A percentile compares a stretch with the other conserved stretches of the same genome.
phyloP scores from a whole-genome alignment of 2,329 filamentous ascomycete species.

The Microcera coccophila region DNA sequence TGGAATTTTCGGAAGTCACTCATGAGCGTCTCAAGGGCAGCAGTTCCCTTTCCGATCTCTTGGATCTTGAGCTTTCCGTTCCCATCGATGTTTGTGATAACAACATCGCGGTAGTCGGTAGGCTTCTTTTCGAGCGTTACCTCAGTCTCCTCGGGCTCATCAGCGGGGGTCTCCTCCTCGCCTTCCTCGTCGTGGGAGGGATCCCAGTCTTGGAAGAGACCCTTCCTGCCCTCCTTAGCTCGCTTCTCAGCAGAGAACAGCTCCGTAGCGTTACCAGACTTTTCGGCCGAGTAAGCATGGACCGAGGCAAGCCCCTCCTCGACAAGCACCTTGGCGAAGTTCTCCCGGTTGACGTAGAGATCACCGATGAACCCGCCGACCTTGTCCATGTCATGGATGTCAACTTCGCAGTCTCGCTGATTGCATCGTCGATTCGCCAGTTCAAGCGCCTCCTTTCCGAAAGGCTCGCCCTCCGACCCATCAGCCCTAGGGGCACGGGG shows the following conservation, averaged over 20 bases:
- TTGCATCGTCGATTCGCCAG: slow-evolving; percentile 83
- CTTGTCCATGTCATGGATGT: slow-evolving; percentile 93
- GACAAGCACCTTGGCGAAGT: slow-evolving; percentile 86
- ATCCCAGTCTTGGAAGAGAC: slow-evolving; percentile 91
- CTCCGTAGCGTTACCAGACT: slow-evolving; percentile 83
- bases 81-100: slow-evolving; percentile 84
- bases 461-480: slow-evolving; percentile 80
- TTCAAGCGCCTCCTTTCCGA: slow-evolving; percentile 90
- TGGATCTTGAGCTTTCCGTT: slow-evolving; percentile 86
- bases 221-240: slow-evolving; percentile 85
- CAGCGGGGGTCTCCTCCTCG: slow-evolving; percentile 50
- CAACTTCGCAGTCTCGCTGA: slow-evolving; percentile 94
- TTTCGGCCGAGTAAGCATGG: slow-evolving; percentile 92
- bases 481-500: slow-evolving; percentile 77
- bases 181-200: slow-evolving; percentile 75
- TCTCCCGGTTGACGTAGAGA: slow-evolving; percentile 89
- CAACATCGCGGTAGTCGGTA: slow-evolving; percentile 84
- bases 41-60: slow-evolving; percentile 80
- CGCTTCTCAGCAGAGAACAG: slow-evolving; percentile 81
- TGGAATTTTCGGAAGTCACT: slow-evolving; percentile 88
- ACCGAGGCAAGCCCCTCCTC: slow-evolving; percentile 93
- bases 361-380: slow-evolving; percentile 95
- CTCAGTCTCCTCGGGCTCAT: slow-evolving; percentile 46
- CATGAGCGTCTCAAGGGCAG: slow-evolving; percentile 83
- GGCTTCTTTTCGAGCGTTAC: slow-evolving; percentile 62